phyloP scores from a whole-genome alignment of 2,329 filamentous ascomycete species.

The Sclerotinia nivalis region DNA sequence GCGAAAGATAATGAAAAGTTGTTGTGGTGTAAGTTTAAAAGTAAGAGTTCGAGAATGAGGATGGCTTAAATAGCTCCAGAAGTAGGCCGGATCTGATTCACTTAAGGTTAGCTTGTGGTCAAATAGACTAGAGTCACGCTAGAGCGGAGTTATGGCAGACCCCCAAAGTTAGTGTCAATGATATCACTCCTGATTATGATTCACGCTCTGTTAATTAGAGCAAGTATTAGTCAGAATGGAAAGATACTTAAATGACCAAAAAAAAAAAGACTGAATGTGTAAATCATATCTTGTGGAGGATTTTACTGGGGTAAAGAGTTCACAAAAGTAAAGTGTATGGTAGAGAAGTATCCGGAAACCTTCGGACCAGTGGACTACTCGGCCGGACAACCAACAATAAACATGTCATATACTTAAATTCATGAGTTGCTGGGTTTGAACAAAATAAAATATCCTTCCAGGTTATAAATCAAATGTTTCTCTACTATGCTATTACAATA shows the following conservation, averaged over 20 bases:
- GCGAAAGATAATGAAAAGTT: background rate
- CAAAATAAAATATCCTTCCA: background rate
- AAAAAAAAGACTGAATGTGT: background rate
- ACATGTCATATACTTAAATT: background rate
- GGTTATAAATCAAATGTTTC: background rate
- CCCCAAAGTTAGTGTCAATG: slow-evolving; percentile 3
- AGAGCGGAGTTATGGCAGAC: slow-evolving; percentile 21
- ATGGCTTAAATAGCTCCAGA: slow-evolving; percentile 15
- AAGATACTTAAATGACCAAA: background rate
- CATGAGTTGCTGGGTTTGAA: background rate
- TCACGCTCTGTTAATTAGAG: background rate
- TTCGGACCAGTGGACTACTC: background rate
- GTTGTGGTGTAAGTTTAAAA: slow-evolving; percentile 19
- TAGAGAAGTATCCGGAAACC: slow-evolving; percentile 2
- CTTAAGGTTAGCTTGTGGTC: slow-evolving; percentile 17
- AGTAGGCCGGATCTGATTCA: slow-evolving; percentile 22
- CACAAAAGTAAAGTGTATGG: background rate
- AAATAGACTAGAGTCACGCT: slow-evolving; percentile 1
- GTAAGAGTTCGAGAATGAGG: slow-evolving; percentile 14
- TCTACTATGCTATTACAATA: background rate
- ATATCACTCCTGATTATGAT: background rate
- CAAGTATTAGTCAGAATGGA: background rate
- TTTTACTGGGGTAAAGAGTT: background rate
- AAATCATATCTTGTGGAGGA: background rate
- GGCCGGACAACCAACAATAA: background rate